Evolutionary conservation across 176 grass and related monocot genomes (phyloP).

Genomic region (Triticum turgidum): DNA sequence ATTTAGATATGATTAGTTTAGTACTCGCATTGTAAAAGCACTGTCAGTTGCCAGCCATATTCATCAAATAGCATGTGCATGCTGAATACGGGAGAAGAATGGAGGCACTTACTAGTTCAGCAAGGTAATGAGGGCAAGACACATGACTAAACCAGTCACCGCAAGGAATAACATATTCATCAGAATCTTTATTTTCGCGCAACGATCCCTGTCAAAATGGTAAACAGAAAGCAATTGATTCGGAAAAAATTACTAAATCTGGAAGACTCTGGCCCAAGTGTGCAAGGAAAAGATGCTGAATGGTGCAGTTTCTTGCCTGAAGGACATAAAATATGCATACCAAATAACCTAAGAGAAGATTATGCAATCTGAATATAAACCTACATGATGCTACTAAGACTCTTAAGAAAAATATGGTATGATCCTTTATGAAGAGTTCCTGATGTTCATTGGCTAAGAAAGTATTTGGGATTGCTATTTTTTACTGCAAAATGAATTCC

Average conservation of each 20-base stretch:
- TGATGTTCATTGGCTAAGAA: slow-evolving; percentile 22
- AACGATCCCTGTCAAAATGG: slow-evolving; percentile 69
- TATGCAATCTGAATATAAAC: neutral
- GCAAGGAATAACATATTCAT: slow-evolving; percentile 85
- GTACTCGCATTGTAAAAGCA: neutral
- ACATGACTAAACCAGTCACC: slow-evolving; percentile 89
- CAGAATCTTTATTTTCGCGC: slow-evolving; percentile 64
- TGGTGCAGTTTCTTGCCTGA: neutral
- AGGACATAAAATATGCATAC: slow-evolving; percentile 8
- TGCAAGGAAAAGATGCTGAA: neutral
- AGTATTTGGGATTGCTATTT: neutral
- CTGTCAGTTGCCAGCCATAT: neutral
- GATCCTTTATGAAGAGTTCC: neutral
- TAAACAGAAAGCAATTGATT: slow-evolving; percentile 32
- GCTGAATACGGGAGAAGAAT: slow-evolving; percentile 5
- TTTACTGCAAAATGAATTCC: neutral
- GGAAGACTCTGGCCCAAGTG: neutral
- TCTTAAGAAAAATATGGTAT: neutral
- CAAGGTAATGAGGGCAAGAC: slow-evolving; percentile 91
- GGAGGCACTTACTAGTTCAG: slow-evolving; percentile 77
- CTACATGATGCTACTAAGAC: neutral
- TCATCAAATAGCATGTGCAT: neutral
- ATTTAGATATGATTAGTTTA: neutral
- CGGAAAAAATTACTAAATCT: slow-evolving; percentile 9
- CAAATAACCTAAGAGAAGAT: neutral